These are phyloP conservation scores for Gilbertella persicaria DNA, from an alignment of 371 early-diverging fungal species.

Conservation along the genomic window DNA sequence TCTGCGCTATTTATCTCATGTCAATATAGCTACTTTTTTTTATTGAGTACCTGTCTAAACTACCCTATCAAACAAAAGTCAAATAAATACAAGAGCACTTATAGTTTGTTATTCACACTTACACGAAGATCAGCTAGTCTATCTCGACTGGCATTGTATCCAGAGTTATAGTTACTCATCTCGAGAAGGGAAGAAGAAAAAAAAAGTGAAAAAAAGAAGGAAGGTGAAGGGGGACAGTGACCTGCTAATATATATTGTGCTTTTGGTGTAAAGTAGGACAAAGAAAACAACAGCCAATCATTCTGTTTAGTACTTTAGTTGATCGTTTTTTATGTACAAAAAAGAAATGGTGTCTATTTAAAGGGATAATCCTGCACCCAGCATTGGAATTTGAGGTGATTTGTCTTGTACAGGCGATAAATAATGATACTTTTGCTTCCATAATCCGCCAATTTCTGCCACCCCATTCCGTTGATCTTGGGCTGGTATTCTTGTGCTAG, in stretches of 20 bases:
- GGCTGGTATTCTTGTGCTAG: conserved; percentile 3
- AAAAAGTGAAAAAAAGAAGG: not conserved
- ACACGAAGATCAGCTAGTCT: conserved; percentile 12
- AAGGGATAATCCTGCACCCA: too few relatives aligned
- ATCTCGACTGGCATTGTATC: conserved; percentile 7
- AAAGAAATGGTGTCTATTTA: too few relatives aligned
- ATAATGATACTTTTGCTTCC: conserved; percentile 5
- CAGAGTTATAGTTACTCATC: conserved; percentile 3
- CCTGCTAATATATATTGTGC: not conserved
- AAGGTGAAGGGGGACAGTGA: not conserved
- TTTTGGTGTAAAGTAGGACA: too few relatives aligned
- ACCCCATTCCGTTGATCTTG: not conserved
- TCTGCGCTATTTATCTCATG: not conserved
- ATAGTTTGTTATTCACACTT: not conserved
- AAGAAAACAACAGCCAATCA: too few relatives aligned
- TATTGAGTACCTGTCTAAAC: conserved; percentile 7
- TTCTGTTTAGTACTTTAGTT: too few relatives aligned
- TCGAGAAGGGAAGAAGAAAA: not conserved
- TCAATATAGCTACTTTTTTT: not conserved
- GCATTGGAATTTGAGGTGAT: too few relatives aligned
- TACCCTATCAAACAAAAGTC: not conserved
- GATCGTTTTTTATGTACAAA: too few relatives aligned
- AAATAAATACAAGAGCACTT: not conserved
- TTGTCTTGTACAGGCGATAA: conserved; percentile 1
- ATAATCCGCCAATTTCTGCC: conserved; percentile 1